These are phyloP conservation scores for Microcyclospora tardicrescens DNA, from an alignment of 2,329 filamentous ascomycete species.

Conservation along the genomic window DNA sequence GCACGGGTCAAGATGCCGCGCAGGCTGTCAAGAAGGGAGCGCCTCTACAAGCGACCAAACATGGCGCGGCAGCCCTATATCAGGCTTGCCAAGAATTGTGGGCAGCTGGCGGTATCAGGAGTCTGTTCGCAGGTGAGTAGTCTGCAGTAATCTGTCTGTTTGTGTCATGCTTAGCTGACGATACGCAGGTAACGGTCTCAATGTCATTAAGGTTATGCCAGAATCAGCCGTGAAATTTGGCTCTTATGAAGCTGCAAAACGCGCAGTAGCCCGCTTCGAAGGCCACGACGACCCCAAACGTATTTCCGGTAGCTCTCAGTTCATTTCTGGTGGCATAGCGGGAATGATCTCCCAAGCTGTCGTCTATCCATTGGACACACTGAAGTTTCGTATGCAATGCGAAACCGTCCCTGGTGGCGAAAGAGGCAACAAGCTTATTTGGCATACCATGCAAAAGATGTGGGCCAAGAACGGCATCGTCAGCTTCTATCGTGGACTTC, in stretches of 20 bases:
- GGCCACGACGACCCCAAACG: conserved; percentile 70
- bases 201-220: conserved; percentile 96
- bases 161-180: background rate
- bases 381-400: conserved; percentile 83
- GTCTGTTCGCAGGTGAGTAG: conserved; percentile 75
- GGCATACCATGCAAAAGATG: conserved; percentile 77
- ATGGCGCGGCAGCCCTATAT: conserved; percentile 55
- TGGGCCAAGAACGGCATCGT: conserved; percentile 60
- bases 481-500: conserved; percentile 80
- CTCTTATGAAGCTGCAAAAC: conserved; percentile 89
- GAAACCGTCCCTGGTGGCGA: conserved; percentile 79
- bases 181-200: conserved; percentile 72
- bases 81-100: conserved; percentile 68
- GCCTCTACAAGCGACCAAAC: conserved; percentile 49
- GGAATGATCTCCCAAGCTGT: conserved; percentile 92
- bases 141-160: background rate
- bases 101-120: conserved; percentile 71
- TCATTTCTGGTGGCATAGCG: conserved; percentile 77
- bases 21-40: conserved; percentile 58
- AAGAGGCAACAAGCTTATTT: conserved; percentile 69
- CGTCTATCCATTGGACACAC: conserved; percentile 84
- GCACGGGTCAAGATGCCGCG: conserved; percentile 45
- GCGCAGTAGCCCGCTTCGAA: conserved; percentile 71
- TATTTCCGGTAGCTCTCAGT: conserved; percentile 76
- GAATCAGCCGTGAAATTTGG: conserved; percentile 98